Conservation (phyloP, 345 rosid genomes). For the Syzygium jambos region DNA sequence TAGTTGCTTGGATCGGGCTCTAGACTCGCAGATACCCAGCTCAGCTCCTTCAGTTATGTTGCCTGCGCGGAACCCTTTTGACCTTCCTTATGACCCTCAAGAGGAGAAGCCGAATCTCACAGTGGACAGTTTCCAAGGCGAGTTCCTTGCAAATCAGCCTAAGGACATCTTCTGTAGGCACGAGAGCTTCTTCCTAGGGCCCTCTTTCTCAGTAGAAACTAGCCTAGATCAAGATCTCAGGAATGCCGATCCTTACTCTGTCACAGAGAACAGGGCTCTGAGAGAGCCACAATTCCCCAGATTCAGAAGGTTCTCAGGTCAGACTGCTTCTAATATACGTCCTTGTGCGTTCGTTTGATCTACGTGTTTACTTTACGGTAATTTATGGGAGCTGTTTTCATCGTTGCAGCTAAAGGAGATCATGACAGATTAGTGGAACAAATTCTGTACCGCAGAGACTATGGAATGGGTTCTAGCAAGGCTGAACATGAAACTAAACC, state of each 20-base stretch:
- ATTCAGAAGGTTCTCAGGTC: conserved; percentile 12
- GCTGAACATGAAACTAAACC: conserved; percentile 12
- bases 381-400: not conserved
- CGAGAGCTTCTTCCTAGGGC: conserved; percentile 51
- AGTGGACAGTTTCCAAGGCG: conserved; percentile 59
- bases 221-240: conserved; percentile 14
- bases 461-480: not conserved
- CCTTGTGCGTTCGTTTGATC: not conserved
- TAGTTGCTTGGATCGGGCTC: conserved; percentile 5
- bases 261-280: not conserved
- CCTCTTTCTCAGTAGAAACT: conserved; percentile 19
- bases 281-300: conserved; percentile 1
- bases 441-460: not conserved
- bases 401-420: conserved; percentile 26
- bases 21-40: conserved; percentile 42
- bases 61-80: conserved; percentile 65
- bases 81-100: conserved; percentile 66
- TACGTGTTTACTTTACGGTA: not conserved
- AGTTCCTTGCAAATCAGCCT: conserved; percentile 36
- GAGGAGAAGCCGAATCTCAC: conserved; percentile 77
- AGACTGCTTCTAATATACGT: not conserved
- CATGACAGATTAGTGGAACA: conserved; percentile 20
- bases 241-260: not conserved
- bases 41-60: conserved; percentile 81
- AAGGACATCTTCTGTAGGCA: conserved; percentile 65